phyloP scores from a whole-genome alignment of 495 filamentous ascomycete genomes.

The Aspergillus taichungensis region DNA sequence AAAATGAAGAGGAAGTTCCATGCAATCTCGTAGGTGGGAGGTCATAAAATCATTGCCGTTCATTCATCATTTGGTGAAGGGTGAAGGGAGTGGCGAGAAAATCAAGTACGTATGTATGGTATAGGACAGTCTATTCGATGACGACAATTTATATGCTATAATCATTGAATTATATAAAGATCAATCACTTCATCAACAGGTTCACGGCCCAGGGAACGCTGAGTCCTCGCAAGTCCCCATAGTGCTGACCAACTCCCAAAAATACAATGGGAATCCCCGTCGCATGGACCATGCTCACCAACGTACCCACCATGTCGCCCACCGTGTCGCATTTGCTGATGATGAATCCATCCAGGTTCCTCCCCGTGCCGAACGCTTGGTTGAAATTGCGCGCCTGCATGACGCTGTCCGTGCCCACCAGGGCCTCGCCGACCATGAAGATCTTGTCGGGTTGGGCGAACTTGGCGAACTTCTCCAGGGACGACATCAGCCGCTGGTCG shows the following conservation, averaged over 20 bases:
- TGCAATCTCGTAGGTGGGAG: background rate
- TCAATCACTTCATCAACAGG: conserved; percentile 55
- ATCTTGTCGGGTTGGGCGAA: conserved; percentile 96
- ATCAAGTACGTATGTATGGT: conserved; percentile 3
- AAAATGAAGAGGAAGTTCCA: background rate
- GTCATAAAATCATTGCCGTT: background rate
- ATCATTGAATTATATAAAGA: background rate
- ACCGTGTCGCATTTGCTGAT: conserved; percentile 98
- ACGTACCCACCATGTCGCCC: conserved; percentile 93
- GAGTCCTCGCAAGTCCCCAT: conserved; percentile 86
- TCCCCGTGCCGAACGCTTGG: conserved; percentile 71
- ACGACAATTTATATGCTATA: background rate
- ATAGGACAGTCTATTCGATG: background rate
- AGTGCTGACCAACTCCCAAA: conserved; percentile 92
- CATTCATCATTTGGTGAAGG: background rate
- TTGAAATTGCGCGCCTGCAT: conserved; percentile 96
- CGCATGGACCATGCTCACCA: conserved; percentile 96
- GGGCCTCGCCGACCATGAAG: conserved; percentile 95
- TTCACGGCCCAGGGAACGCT: conserved; percentile 88
- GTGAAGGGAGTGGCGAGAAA: conserved; percentile 1
- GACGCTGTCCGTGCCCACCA: conserved; percentile 91
- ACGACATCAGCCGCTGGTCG: conserved; percentile 88
- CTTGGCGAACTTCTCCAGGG: conserved; percentile 92
- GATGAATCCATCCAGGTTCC: conserved; percentile 87
- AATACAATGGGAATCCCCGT: conserved; percentile 94